Evolutionary conservation across 306 rosid species (phyloP), one percentile per base, ranked within the genome.

Genomic region (Vigna trinervia): DNA sequence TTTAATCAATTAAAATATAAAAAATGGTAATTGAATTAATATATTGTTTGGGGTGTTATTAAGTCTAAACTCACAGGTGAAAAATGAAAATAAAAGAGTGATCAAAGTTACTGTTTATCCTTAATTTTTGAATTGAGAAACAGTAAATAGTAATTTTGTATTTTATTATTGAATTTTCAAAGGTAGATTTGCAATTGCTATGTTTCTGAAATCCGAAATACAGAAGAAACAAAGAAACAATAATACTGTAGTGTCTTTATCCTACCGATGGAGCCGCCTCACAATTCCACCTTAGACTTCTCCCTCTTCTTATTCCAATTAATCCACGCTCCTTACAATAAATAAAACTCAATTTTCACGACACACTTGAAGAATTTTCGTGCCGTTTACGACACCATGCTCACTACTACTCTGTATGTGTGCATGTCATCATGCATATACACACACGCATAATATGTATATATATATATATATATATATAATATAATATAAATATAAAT

Each of bases 321-420:
- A 32, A 78, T n/a, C 50, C 65, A 59, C 34, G 12, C 53, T 71
- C 7, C 12, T 26, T 11, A 62, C 43, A 74, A 59, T 46, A 32
- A 67, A 64, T 28, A 36, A 61, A 60, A 9, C 58, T 26, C 41
- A 66, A 13, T 88, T 69, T 82, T 80, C 85, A 61, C 78, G 51
- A 56, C 47, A 77, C 57, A 22, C 64, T 57, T 11, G 23, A 38
- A 74, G 75, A 61, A 84, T 76, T 83, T 80, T 88, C 89, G 89
- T 90, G 88, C 71, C 88, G 82, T 81, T 81, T 58, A 90, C 95
- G 92, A 82, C 90, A 86, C 84, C 64, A 41, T 38, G 26, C 28
- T 15, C 66, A 60, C 62, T 54, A 51, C 68, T 11, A 8, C 12
- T 9, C 46, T 39, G 3, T 8, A 41, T 41, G 12, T 41, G 2